A percentile compares a stretch with the other conserved stretches of the same genome.
phyloP scores from a whole-genome alignment of 2,329 filamentous ascomycete genomes.

The Fusarium algeriense region DNA sequence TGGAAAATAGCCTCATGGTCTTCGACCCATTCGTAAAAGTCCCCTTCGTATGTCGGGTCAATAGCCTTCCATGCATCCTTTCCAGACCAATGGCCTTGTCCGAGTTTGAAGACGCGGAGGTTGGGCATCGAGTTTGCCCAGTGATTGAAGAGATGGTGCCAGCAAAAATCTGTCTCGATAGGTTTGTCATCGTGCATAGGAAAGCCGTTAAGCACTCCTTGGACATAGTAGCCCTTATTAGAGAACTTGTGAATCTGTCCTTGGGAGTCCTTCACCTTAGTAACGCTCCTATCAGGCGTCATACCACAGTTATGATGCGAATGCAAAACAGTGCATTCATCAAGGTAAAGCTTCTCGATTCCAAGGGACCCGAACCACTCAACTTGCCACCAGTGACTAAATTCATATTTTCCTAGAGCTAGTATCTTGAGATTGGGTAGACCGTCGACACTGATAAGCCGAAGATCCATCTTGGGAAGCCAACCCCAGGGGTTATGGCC shows the following conservation, averaged over 20 bases:
- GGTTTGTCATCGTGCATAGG: not conserved
- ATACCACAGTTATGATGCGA: not conserved
- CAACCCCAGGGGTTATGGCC: slow-evolving; percentile 53
- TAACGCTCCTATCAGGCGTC: not conserved
- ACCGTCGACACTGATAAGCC: slow-evolving; percentile 1
- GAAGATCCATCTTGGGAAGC: slow-evolving; percentile 54
- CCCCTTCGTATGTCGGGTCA: not conserved
- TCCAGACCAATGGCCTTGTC: not conserved
- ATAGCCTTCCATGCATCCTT: not conserved
- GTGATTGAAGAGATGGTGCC: slow-evolving; percentile 13
- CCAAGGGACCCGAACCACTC: slow-evolving; percentile 58
- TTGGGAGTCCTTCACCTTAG: not conserved
- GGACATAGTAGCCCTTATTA: not conserved
- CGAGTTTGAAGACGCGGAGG: slow-evolving; percentile 11
- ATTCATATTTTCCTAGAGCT: slow-evolving; percentile 55
- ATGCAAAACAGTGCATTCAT: slow-evolving; percentile 55
- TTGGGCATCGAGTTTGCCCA: slow-evolving; percentile 4
- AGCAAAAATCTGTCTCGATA: not conserved
- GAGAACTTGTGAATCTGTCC: not conserved
- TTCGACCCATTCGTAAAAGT: not conserved
- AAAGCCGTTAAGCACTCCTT: rapidly evolving
- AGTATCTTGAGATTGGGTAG: slow-evolving; percentile 56
- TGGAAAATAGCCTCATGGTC: not conserved
- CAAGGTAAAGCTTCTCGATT: slow-evolving; percentile 54
- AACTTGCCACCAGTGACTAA: slow-evolving; percentile 59